phyloP scores from a whole-genome alignment of 2,329 filamentous ascomycete species.

The Alternaria arbusti region DNA sequence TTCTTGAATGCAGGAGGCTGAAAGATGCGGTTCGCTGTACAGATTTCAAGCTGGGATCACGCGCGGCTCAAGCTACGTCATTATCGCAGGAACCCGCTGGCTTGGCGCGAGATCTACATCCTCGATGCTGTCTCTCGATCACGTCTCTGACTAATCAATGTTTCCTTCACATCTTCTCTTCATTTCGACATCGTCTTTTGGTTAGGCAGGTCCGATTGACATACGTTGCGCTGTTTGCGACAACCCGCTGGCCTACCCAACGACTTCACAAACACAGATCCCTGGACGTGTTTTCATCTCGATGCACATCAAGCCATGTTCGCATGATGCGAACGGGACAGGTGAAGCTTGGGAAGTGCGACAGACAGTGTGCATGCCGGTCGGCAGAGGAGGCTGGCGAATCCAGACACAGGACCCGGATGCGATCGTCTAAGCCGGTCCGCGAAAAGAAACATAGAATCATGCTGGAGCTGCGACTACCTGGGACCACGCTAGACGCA shows the following conservation, averaged over 20 bases:
- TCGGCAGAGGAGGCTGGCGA: background rate
- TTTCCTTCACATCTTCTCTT: background rate
- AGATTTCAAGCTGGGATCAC: constrained; percentile 11
- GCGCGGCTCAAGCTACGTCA: constrained; percentile 9
- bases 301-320: background rate
- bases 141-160: background rate
- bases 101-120: constrained; percentile 5
- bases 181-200: background rate
- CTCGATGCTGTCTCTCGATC: background rate
- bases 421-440: background rate
- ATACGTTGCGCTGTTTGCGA: background rate
- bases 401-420: background rate
- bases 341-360: background rate
- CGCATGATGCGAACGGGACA: background rate
- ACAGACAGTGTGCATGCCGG: background rate
- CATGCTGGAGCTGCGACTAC: background rate
- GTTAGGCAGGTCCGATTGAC: background rate
- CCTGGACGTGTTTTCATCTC: background rate
- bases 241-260: background rate
- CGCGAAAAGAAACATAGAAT: background rate
- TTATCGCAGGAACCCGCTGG: constrained; percentile 6
- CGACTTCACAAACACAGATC: background rate
- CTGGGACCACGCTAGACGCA: background rate
- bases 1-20: background rate
- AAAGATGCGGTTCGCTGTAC: background rate